Percentiles rank a stretch among this genome's conserved stretches.
phyloP scores from a whole-genome alignment of 1,284 basidiomycete genomes.

The Volvariella volvacea region DNA sequence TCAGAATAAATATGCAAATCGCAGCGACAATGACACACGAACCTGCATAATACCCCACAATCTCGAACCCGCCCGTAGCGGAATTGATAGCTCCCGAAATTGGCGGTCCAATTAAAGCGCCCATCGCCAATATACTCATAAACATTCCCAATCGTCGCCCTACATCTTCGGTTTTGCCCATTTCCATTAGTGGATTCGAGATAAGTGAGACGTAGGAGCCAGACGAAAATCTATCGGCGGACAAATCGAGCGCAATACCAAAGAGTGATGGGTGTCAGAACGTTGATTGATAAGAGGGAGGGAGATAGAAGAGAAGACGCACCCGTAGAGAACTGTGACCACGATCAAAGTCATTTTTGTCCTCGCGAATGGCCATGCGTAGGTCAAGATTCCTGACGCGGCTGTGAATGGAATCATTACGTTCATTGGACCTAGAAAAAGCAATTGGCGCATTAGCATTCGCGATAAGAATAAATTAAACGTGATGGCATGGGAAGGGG shows the following conservation, averaged over 20 bases:
- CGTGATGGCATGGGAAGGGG: background rate
- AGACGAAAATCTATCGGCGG: constrained; percentile 25
- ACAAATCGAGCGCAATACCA: too few species aligned
- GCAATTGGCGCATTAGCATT: background rate
- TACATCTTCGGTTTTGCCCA: constrained; percentile 54
- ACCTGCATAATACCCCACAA: constrained; percentile 61
- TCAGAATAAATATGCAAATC: constrained; percentile 1
- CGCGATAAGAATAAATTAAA: constrained; percentile 1
- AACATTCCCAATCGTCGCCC: constrained; percentile 62
- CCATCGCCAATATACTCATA: constrained; percentile 35
- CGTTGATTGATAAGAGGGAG: background rate
- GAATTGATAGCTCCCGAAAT: constrained; percentile 58
- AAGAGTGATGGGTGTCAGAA: background rate
- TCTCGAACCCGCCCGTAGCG: constrained; percentile 40
- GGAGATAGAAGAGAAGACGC: background rate
- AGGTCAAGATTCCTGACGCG: constrained; percentile 40
- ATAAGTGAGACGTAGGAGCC: constrained; percentile 54
- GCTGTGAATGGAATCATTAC: constrained; percentile 40
- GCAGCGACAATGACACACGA: constrained; percentile 3
- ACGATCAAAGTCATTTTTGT: constrained; percentile 28
- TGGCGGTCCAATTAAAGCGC: constrained; percentile 49
- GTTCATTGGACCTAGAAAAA: constrained; percentile 41
- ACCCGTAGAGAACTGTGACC: constrained; percentile 45
- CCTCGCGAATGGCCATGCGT: constrained; percentile 42
- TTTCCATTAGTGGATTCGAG: constrained; percentile 46